These are phyloP conservation scores for Pseudopithomyces chartarum DNA, from an alignment of 2,329 filamentous ascomycete species.

Conservation along the genomic window DNA sequence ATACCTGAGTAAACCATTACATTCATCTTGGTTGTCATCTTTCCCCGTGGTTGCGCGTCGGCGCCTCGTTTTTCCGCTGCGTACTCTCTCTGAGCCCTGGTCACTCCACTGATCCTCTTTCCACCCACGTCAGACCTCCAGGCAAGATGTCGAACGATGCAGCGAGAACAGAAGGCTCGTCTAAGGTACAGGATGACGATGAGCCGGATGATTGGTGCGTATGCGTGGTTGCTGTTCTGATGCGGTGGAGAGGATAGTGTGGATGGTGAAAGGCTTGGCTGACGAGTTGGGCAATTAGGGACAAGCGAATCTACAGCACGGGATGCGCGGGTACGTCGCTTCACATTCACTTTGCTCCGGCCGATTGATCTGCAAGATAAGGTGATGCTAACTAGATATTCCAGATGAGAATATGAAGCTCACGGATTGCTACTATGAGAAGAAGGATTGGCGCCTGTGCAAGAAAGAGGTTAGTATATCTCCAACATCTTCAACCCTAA, in stretches of 20 bases:
- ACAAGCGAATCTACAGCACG: conserved; percentile 96
- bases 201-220: conserved; percentile 94
- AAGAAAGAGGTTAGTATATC: conserved; percentile 76
- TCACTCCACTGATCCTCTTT: conserved; percentile 8
- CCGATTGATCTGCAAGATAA: background rate
- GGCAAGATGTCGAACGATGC: conserved; percentile 63
- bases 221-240: conserved; percentile 14
- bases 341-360: background rate
- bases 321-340: conserved; percentile 77
- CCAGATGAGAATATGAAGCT: conserved; percentile 85
- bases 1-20: conserved; percentile 90
- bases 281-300: conserved; percentile 62
- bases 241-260: conserved; percentile 5
- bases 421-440: conserved; percentile 95
- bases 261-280: conserved; percentile 21
- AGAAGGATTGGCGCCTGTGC: conserved; percentile 93
- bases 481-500: background rate
- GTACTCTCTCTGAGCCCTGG: conserved; percentile 24
- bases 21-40: conserved; percentile 77
- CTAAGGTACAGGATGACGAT: conserved; percentile 68
- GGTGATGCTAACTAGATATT: background rate
- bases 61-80: conserved; percentile 32
- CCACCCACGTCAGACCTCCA: background rate
- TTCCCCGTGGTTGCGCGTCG: conserved; percentile 29
- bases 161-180: conserved; percentile 41